Evolutionary conservation across 805 yeast species (phyloP).

Genomic region (Wickerhamiella hasegawae): DNA sequence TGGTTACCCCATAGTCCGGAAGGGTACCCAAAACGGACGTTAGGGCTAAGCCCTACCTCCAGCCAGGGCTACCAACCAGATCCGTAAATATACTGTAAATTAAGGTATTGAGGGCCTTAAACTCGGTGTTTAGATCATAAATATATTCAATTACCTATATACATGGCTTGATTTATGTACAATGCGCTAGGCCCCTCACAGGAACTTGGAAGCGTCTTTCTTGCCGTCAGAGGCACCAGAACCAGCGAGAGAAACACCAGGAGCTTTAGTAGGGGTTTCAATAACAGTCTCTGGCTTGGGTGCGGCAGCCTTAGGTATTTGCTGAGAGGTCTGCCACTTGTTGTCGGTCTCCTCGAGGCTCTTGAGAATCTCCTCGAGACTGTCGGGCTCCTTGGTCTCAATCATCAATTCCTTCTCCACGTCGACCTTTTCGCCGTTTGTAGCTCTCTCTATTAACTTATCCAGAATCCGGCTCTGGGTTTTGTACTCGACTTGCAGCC

Average conservation of each 20-base stretch:
- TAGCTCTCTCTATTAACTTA: slow-evolving; percentile 25
- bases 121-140: slow-evolving; percentile 4
- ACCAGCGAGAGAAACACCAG: no score
- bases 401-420: slow-evolving; percentile 26
- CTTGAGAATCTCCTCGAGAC: slow-evolving; percentile 15
- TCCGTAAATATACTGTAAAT: neutral
- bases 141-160: neutral
- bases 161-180: neutral
- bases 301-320: no score
- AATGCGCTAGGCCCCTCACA: neutral
- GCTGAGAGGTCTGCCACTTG: no score
- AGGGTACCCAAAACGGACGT: slow-evolving; percentile 5
- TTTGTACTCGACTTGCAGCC: slow-evolving; percentile 25
- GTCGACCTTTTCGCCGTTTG: slow-evolving; percentile 27
- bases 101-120: neutral
- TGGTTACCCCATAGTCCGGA: slow-evolving; percentile 8
- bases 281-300: no score
- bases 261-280: no score
- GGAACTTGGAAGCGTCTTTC: slow-evolving; percentile 6
- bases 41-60: slow-evolving; percentile 5
- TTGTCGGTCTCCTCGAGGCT: slow-evolving; percentile 18
- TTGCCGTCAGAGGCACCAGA: no score
- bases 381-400: slow-evolving; percentile 8
- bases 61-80: neutral
- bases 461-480: slow-evolving; percentile 26